Evolutionary conservation across 192 early-diverging fungal species (phyloP).

Genomic region (Rhizophagus clarus): DNA sequence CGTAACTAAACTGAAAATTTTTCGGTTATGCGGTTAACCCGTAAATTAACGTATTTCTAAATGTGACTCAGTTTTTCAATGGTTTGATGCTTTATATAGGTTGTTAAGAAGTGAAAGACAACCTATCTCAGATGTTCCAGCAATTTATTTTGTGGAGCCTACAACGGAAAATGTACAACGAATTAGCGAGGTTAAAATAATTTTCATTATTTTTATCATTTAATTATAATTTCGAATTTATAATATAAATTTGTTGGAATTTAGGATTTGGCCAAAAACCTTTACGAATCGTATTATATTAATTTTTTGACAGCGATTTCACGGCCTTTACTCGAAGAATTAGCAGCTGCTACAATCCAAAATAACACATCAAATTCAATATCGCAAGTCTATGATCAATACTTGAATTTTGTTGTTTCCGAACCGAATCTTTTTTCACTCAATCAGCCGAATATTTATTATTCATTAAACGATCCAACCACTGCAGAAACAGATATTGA

Average conservation of each 20-base stretch:
- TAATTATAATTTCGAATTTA: not conserved
- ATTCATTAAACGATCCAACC: constrained; percentile 80
- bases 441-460: constrained; percentile 79
- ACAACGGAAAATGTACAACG: constrained; percentile 81
- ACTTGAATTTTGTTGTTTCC: constrained; percentile 91
- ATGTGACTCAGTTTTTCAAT: constrained; percentile 1
- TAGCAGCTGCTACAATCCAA: constrained; percentile 81
- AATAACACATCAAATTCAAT: constrained; percentile 78
- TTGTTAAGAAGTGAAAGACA: constrained; percentile 80
- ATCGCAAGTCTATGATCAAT: constrained; percentile 96
- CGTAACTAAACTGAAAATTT: not conserved
- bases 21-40: not conserved
- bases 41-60: not conserved
- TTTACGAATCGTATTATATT: constrained; percentile 96
- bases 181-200: constrained; percentile 68
- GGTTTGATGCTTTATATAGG: constrained; percentile 50
- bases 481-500: constrained; percentile 84
- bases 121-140: constrained; percentile 93
- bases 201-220: not conserved
- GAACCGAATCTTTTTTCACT: constrained; percentile 94
- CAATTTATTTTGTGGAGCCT: constrained; percentile 94
- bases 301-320: constrained; percentile 92
- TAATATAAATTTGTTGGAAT: not conserved
- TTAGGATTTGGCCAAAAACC: constrained; percentile 82
- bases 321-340: constrained; percentile 87